Base-by-base conservation (phyloP, 2,329 filamentous ascomycete genomes). In the Colletotrichum tabaci region DNA sequence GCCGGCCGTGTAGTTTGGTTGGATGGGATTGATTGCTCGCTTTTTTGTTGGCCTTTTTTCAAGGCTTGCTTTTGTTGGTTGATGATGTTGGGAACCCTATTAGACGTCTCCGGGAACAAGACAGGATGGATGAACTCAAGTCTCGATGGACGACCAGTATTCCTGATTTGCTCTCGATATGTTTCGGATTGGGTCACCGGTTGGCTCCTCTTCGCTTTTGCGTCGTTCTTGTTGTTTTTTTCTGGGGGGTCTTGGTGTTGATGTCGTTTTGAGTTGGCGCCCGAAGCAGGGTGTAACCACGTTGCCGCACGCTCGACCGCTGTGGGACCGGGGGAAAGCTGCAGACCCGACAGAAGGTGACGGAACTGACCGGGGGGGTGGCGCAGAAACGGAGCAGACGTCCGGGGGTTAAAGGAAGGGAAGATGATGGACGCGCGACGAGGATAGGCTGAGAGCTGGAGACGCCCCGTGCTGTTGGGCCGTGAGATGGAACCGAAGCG, bases 211-310 rank as follows among this genome's bases (percentile, higher is more conserved):
- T 42, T 44, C 46, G 15, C 12, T 35, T 35, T 56, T 61, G 42
- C 30, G 30, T 35, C 30, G 30, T 44, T n/a, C 16, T 44, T 26
- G 21, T 9, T 13, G 13, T 60, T 18, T 46, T 53, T 30, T 6
- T 30, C 5, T 30, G 26, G 26, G 26, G 26, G 26, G 26, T 30
- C 4, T 50, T 16, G 12, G 26, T 42, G 50, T 49, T 58, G 44
- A 63, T 58, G 58, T 63, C 52, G 68, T 67, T 67, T 71, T 63
- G 23, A 63, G 68, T 67, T 67, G 68, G 57, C 57, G 50, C 63
- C 68, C 58, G 26, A 57, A 53, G 50, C 57, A 71, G 58, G 68
- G 50, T 50, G 38, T 47, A 30, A 46, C 64, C 68, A 71, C 68
- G 68, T 63, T 58, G 68, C 23, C 15, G 38, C 62, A 44, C 61